These are phyloP conservation scores for Fusarium ramigenum DNA, from an alignment of 2,329 filamentous ascomycete genomes.

Conservation along the genomic window DNA sequence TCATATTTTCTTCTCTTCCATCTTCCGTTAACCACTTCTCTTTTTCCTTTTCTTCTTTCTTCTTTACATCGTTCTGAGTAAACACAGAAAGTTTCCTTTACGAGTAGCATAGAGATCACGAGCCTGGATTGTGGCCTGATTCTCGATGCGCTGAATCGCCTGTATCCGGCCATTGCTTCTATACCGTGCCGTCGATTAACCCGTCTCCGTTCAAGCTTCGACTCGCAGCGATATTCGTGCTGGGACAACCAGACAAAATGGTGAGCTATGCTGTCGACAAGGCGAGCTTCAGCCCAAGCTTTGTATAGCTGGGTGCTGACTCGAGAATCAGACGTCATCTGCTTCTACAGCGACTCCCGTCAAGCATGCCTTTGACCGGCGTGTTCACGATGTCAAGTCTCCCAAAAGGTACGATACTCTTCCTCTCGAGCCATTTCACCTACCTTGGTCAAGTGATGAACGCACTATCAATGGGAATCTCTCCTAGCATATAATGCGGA, in stretches of 20 bases:
- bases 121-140: slow-evolving; percentile 37
- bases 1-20: slow-evolving; percentile 40
- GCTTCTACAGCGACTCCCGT: slow-evolving; percentile 76
- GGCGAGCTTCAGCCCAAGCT: slow-evolving; percentile 16
- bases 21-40: slow-evolving; percentile 30
- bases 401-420: slow-evolving; percentile 81
- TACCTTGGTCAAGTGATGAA: slow-evolving; percentile 73
- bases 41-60: slow-evolving; percentile 22
- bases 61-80: slow-evolving; percentile 16
- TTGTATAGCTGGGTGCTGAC: slow-evolving; percentile 29
- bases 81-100: slow-evolving; percentile 6
- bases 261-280: slow-evolving; percentile 31
- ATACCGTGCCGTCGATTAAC: slow-evolving; percentile 10
- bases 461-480: slow-evolving; percentile 99
- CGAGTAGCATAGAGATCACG: slow-evolving; percentile 26
- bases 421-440: neutral
- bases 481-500: slow-evolving; percentile 97
- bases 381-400: slow-evolving; percentile 84
- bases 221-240: slow-evolving; percentile 9
- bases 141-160: slow-evolving; percentile 40
- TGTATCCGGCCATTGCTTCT: slow-evolving; percentile 33
- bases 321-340: slow-evolving; percentile 68
- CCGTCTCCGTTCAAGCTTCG: slow-evolving; percentile 21
- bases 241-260: slow-evolving; percentile 32
- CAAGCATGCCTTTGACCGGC: slow-evolving; percentile 80